Evolutionary conservation across 2,329 filamentous ascomycete genomes (phyloP), one percentile per base, ranked within the genome.

Genomic region (Phyllosticta paracitricarpa): DNA sequence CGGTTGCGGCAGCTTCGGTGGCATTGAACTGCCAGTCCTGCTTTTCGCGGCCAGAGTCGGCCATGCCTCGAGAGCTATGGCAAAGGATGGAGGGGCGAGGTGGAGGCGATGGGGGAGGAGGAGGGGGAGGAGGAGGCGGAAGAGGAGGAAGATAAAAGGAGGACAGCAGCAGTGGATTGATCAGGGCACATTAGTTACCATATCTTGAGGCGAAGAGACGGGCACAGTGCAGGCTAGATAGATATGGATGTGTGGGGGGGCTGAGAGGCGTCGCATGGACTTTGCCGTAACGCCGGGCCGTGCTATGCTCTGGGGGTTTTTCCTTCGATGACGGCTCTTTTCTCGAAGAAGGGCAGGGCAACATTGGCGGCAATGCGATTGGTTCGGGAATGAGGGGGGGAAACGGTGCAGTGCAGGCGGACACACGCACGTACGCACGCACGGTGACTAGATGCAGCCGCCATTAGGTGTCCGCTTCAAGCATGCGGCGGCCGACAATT

Each of bases 1-100:
- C 68, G 59, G 71, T 71, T 2, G 67, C 72, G 33, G 74, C 68
- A 3, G 69, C 69, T 61, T 76, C 74, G 52, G 66, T 69, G 14
- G 73, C 64, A 48, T 48, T 48, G 40, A 48, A n/a, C 22, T 67
- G 68, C 63, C 72, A 70, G 1, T 72, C 72, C 60, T 74, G 75
- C 65, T 76, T 74, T 63, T 72, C 66, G 35, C 66, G 60, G 19
- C 68, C 65, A 52, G 66, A 63, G 14, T 48, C 17, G 40, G 64
- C 65, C 66, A 68, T 69, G 48, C 54, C 54, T 64, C 28, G 53
- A 48, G 48, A 7, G 12, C 7, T 14, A 55, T 10, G 19, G 12
- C 25, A 19, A 17, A 25, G 19, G 52, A 25, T 19, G 12, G 25
- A 12, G 52, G 51, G 51, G 17, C 5, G 24, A 53, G 40, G 12